These are phyloP conservation scores for Salix exigua DNA, from an alignment of 345 rosid genomes.

Conservation along the genomic window DNA sequence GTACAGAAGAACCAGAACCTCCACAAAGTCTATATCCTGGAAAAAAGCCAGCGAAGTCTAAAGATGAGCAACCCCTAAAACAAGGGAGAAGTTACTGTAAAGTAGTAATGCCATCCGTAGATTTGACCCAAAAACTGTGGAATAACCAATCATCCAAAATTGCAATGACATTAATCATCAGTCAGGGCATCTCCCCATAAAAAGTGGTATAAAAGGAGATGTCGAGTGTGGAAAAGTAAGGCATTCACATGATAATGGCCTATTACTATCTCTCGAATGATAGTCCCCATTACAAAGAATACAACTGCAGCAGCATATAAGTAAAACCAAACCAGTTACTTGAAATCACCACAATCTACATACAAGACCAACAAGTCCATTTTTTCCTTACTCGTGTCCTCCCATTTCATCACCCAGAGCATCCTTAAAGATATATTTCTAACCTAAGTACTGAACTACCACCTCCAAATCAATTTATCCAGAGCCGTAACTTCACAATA, in stretches of 20 bases:
- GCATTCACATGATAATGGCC: slow-evolving; percentile 13
- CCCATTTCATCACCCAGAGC: slow-evolving; percentile 21
- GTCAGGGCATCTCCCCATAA: slow-evolving; percentile 22
- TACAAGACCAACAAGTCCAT: slow-evolving; percentile 12
- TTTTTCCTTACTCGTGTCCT: slow-evolving; percentile 25
- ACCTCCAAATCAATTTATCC: slow-evolving; percentile 18
- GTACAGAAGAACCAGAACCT: slow-evolving; percentile 75
- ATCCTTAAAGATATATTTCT: slow-evolving; percentile 13
- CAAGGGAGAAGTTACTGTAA: slow-evolving; percentile 17
- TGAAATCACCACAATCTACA: slow-evolving; percentile 11
- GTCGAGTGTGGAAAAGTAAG: slow-evolving; percentile 7
- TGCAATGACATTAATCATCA: slow-evolving; percentile 28
- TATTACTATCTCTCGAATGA: slow-evolving; percentile 20
- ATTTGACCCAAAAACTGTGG: slow-evolving; percentile 23
- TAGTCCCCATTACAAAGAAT: slow-evolving; percentile 15
- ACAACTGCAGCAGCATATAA: slow-evolving; percentile 14
- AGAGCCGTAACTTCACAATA: slow-evolving; percentile 20
- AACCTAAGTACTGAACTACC: slow-evolving; percentile 28
- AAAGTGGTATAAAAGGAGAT: slow-evolving; percentile 10
- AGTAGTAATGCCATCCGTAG: slow-evolving; percentile 9
- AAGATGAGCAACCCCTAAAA: slow-evolving; percentile 27
- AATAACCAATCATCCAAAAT: slow-evolving; percentile 23
- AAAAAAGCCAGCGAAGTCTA: slow-evolving; percentile 33
- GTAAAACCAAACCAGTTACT: slow-evolving; percentile 12
- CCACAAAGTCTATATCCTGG: slow-evolving; percentile 75